Percentiles rank a stretch among this genome's conserved stretches.
phyloP scores from a whole-genome alignment of 208 protist species.

The Endotrypanum monterogeii region DNA sequence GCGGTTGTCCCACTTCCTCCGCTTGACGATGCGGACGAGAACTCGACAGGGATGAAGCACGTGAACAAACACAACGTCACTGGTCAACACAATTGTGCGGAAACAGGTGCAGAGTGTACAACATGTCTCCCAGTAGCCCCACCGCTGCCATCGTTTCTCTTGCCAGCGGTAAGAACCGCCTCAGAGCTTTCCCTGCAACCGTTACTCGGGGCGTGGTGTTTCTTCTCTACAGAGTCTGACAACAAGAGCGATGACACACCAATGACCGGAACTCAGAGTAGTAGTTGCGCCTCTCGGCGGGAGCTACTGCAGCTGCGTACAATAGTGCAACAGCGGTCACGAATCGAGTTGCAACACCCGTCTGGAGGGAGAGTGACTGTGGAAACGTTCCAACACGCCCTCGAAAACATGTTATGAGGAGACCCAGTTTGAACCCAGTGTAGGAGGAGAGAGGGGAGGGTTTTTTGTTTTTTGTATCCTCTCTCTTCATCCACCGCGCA shows the following conservation, averaged over 20 bases:
- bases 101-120: not conserved
- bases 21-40: not conserved
- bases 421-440: not conserved
- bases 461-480: not conserved
- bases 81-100: not conserved
- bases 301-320: conserved; percentile 15
- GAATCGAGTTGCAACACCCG: conserved; percentile 18
- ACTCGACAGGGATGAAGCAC: not conserved
- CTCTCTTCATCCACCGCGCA: too few species aligned
- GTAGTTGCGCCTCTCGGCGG: not conserved
- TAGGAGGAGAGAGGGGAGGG: not conserved
- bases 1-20: not conserved
- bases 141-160: conserved; percentile 7
- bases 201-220: conserved; percentile 46
- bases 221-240: conserved; percentile 23
- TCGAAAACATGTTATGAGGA: conserved; percentile 30
- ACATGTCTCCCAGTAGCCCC: not conserved
- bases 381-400: conserved; percentile 34
- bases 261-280: not conserved
- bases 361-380: conserved; percentile 15
- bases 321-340: conserved; percentile 17
- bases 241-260: not conserved
- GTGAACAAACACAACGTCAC: not conserved
- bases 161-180: not conserved
- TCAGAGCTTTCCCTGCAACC: conserved; percentile 41